A percentile compares a stretch with the other conserved stretches of the same genome.
These are phyloP conservation scores for Oehlia diaphana DNA, from an alignment of 192 early-diverging fungal species.

Conservation along the genomic window DNA sequence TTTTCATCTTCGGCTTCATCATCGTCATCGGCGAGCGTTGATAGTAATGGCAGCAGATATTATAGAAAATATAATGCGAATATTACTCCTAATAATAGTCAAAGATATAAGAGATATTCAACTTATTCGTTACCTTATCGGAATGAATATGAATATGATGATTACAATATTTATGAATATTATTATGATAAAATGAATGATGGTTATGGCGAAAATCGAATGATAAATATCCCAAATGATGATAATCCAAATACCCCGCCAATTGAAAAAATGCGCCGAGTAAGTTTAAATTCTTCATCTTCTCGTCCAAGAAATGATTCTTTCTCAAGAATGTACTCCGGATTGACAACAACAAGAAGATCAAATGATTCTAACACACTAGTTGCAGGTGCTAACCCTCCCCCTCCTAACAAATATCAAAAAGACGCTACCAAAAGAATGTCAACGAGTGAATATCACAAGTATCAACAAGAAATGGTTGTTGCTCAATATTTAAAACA, in stretches of 20 bases:
- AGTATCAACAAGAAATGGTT: slow-evolving; percentile 15
- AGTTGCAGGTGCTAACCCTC: not conserved
- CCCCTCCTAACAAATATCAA: not conserved
- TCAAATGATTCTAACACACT: not conserved
- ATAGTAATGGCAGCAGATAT: not conserved
- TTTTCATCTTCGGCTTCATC: not conserved
- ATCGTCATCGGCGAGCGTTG: not conserved
- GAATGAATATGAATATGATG: not conserved
- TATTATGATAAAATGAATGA: too few relatives aligned
- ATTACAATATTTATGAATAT: too few relatives aligned
- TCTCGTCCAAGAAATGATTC: not conserved
- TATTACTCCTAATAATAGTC: not conserved
- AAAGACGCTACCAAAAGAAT: not conserved
- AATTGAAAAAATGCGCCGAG: not conserved
- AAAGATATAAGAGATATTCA: not conserved
- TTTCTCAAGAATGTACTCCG: not conserved
- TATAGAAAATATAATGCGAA: not conserved
- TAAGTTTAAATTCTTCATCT: not conserved
- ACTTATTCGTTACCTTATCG: too few relatives aligned
- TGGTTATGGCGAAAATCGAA: not conserved
- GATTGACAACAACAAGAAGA: not conserved
- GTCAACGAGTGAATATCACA: slow-evolving; percentile 14
- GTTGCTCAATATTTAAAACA: not conserved
- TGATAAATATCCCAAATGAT: not conserved
- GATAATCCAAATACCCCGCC: not conserved